These are phyloP conservation scores for Cylindrotheca fusiformis DNA, from an alignment of 108 stramenopile genomes.

Conservation along the genomic window DNA sequence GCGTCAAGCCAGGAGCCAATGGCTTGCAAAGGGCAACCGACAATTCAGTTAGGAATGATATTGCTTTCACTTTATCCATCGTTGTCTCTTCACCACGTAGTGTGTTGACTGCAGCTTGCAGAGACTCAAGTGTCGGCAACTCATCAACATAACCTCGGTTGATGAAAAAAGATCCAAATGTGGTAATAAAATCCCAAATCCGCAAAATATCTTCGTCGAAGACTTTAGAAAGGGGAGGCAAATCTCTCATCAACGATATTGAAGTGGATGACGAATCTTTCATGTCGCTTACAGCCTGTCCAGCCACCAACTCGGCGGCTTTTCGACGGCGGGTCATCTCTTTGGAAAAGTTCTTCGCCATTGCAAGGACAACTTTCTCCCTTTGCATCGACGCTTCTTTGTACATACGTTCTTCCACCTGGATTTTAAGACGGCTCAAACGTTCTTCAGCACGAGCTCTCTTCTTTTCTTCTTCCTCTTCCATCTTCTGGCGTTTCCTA, in stretches of 20 bases:
- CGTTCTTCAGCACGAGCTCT: constrained; percentile 71
- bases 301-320: constrained; percentile 63
- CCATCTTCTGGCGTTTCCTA: constrained; percentile 58
- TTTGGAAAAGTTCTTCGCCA: constrained; percentile 61
- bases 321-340: constrained; percentile 70
- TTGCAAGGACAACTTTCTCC: constrained; percentile 57
- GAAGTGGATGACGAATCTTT: not conserved
- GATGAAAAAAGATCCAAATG: constrained; percentile 62
- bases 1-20: constrained; percentile 54
- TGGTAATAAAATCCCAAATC: constrained; percentile 79
- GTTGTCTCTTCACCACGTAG: constrained; percentile 28
- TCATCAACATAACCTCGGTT: constrained; percentile 33
- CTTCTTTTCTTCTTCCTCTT: constrained; percentile 77
- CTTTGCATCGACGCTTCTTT: constrained; percentile 73
- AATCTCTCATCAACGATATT: not conserved
- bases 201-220: constrained; percentile 75
- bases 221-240: constrained; percentile 56
- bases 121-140: constrained; percentile 62
- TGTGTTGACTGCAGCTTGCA: constrained; percentile 67
- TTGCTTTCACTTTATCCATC: constrained; percentile 38
- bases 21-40: constrained; percentile 76
- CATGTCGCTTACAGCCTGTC: constrained; percentile 19
- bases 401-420: constrained; percentile 77
- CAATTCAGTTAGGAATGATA: constrained; percentile 49
- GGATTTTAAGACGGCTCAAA: constrained; percentile 52